phyloP scores from a whole-genome alignment of 2,329 filamentous ascomycete species.

The Fusarium sp. region DNA sequence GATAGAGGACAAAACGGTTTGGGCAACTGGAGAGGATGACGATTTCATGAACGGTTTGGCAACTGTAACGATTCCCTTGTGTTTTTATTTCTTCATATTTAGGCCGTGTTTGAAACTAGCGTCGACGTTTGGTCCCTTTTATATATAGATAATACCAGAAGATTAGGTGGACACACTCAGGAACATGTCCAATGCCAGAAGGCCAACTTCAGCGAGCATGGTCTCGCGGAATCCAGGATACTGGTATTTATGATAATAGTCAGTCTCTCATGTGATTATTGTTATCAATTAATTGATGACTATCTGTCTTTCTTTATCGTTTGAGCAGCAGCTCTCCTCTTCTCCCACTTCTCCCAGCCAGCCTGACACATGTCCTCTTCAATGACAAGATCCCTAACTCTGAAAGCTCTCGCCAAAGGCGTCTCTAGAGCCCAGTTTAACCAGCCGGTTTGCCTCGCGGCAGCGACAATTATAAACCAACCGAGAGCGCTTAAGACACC shows the following conservation, averaged over 20 bases:
- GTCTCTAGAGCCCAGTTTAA: constrained; percentile 77
- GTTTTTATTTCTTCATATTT: constrained; percentile 7
- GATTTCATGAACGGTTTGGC: constrained; percentile 24
- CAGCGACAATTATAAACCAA: constrained; percentile 82
- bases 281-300: background rate
- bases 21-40: constrained; percentile 4
- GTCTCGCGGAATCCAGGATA: background rate
- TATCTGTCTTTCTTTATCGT: constrained; percentile 45
- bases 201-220: background rate
- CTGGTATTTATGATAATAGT: background rate
- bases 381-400: constrained; percentile 84
- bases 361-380: constrained; percentile 90
- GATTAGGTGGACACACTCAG: background rate
- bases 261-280: background rate
- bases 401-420: constrained; percentile 69
- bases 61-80: constrained; percentile 25
- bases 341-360: constrained; percentile 93
- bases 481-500: constrained; percentile 75
- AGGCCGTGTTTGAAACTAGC: constrained; percentile 12
- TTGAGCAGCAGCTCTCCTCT: constrained; percentile 49
- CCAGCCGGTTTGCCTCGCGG: constrained; percentile 72
- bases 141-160: constrained; percentile 20
- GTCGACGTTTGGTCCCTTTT: constrained; percentile 2
- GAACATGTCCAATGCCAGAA: background rate
- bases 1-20: background rate